A percentile compares a stretch with the other conserved stretches of the same genome.
phyloP scores from a whole-genome alignment of 139 green algal genomes.

The Picochlorum sp. region DNA sequence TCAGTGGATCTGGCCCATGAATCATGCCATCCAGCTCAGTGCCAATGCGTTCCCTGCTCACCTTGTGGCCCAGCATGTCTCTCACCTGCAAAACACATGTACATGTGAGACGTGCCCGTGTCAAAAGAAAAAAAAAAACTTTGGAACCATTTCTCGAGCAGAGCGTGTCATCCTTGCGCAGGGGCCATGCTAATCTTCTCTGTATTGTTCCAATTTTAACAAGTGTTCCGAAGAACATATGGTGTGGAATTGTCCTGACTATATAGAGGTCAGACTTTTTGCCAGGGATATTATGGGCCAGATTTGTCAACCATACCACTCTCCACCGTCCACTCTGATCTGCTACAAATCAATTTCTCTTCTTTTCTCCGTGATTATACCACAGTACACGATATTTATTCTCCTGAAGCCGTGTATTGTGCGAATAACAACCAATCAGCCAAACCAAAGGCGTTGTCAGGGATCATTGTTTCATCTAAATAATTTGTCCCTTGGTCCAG shows the following conservation, averaged over 20 bases:
- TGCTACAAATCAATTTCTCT: too few species aligned
- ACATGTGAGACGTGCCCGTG: conserved; percentile 1
- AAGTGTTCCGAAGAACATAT: conserved; percentile 28
- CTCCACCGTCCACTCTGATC: background rate
- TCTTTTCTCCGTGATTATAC: too few species aligned
- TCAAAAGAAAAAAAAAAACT: conserved; percentile 34
- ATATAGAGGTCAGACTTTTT: background rate
- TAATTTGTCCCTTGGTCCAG: too few species aligned
- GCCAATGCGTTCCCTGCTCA: conserved; percentile 73
- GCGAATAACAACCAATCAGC: too few species aligned
- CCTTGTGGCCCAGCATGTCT: conserved; percentile 54
- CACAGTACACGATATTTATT: too few species aligned
- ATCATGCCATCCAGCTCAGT: conserved; percentile 83
- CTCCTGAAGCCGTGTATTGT: too few species aligned
- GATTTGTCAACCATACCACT: background rate
- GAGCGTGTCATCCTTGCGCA: conserved; percentile 74
- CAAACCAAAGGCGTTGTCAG: too few species aligned
- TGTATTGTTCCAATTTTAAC: conserved; percentile 62
- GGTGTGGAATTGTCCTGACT: rapidly evolving
- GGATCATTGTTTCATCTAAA: too few species aligned
- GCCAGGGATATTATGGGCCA: background rate
- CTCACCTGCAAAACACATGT: conserved; percentile 42
- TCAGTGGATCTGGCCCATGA: conserved; percentile 45
- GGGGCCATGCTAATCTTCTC: conserved; percentile 77
- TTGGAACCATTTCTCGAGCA: conserved; percentile 56